Evolutionary conservation across 2,329 filamentous ascomycete species (phyloP).

Genomic region (Fusarium sterilihyphosum): DNA sequence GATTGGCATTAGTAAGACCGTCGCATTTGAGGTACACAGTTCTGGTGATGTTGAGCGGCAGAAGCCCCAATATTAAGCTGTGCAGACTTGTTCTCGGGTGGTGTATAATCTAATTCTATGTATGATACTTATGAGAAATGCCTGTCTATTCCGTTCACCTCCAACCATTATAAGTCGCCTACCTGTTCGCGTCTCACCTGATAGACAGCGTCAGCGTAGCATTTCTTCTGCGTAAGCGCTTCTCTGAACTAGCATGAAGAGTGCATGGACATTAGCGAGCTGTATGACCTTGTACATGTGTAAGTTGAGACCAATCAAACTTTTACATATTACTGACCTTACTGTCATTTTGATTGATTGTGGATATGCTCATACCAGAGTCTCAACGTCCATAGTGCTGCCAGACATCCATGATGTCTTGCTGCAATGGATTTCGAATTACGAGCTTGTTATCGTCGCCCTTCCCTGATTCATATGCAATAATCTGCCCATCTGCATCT

Average conservation of each 20-base stretch:
- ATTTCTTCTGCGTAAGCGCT: neutral
- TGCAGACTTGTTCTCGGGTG: neutral
- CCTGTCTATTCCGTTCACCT: neutral
- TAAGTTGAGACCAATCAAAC: neutral
- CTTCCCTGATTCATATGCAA: neutral
- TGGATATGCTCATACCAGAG: conserved; percentile 16
- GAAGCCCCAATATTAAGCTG: neutral
- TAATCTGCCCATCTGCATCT: neutral
- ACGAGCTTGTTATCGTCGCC: neutral
- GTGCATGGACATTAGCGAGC: neutral
- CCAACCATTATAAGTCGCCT: rapidly evolving
- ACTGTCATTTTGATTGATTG: neutral
- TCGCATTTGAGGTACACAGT: conserved; percentile 33
- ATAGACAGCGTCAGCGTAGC: neutral
- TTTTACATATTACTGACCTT: neutral
- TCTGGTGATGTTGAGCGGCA: conserved; percentile 14
- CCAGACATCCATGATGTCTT: conserved; percentile 4
- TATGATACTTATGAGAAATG: neutral
- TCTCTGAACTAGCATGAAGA: neutral
- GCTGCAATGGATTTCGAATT: neutral
- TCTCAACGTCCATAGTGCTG: conserved; percentile 22
- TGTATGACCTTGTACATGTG: neutral
- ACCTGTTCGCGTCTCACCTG: neutral
- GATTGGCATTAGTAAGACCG: conserved; percentile 39
- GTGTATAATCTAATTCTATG: neutral